phyloP scores from a whole-genome alignment of 345 rosid species.

The Lepidium africanum region DNA sequence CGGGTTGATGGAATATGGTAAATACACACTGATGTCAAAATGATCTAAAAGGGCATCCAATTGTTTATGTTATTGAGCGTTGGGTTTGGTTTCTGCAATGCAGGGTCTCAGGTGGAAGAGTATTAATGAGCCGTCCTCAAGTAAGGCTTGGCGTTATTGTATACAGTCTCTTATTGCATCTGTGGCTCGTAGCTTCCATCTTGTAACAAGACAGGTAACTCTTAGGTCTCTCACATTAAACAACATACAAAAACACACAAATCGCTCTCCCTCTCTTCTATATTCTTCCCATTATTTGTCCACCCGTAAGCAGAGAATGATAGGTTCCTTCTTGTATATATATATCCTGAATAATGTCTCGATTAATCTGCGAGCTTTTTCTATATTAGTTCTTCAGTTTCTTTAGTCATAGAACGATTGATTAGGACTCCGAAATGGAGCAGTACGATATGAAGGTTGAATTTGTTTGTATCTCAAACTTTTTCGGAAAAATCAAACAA shows the following conservation, averaged over 20 bases:
- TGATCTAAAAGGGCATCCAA: not conserved
- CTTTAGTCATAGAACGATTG: not conserved
- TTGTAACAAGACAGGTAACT: conserved; percentile 39
- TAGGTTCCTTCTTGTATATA: conserved; percentile 20
- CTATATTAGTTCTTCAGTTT: not conserved
- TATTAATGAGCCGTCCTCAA: conserved; percentile 70
- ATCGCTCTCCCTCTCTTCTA: not conserved
- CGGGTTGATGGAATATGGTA: conserved; percentile 91
- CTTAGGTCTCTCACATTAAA: conserved; percentile 17
- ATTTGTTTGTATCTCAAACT: not conserved
- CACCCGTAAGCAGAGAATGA: conserved; percentile 20
- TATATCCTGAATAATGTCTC: conserved; percentile 15
- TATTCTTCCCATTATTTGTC: conserved; percentile 27
- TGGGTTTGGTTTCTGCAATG: conserved; percentile 11
- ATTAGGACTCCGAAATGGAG: conserved; percentile 15
- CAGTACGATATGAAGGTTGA: conserved; percentile 7
- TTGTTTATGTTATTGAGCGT: not conserved
- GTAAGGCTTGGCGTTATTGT: conserved; percentile 72
- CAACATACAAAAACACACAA: conserved; percentile 14
- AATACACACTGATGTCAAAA: not conserved
- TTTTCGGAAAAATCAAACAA: not conserved
- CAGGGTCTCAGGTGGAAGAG: conserved; percentile 83
- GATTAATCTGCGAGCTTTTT: not conserved
- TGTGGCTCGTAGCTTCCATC: conserved; percentile 74
- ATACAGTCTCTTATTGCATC: conserved; percentile 69